Evolutionary conservation across 2,329 filamentous ascomycete genomes (phyloP), one percentile per base, ranked within the genome.

Genomic region (Botryotinia globosa): DNA sequence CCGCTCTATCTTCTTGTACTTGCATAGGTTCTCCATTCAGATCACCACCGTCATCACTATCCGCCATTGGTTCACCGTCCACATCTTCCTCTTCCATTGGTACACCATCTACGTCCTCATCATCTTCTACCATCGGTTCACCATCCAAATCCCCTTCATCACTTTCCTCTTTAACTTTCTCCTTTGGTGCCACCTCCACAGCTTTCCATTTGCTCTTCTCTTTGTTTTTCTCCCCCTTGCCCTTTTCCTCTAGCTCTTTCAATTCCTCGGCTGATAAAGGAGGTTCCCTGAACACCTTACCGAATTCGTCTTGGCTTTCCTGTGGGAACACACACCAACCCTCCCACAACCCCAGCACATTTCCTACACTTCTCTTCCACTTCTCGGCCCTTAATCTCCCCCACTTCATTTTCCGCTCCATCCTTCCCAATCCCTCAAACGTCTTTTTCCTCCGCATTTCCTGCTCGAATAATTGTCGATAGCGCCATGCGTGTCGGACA

Each of bases 301-400:
- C 87, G 75, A 97, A 92, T 42, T 88, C 82, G 75, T 92, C 91
- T 76, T 95, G 92, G 65, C 88, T 90, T 72, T 91, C 89, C 44
- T 89, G 88, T 1, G 92, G 90, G 77, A 97, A 97, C 1, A 90
- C 88, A 76, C 87, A 90, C 89, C 89, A 91, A 10, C 88, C 87
- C 76, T 91, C 89, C 89, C 89, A 91, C 54, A 89, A 80, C 29
- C 84, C 83, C 14, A 91, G 80, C 18, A 91, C 82, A 59, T 83
- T 84, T 0, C 85, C 84, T 37, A 91, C 83, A 74, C 87, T 89
- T 51, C 88, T 83, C 76, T 88, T 88, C 87, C 89, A 91, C 78
- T 91, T 90, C 76, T 91, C 89, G 9, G 88, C 87, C 72, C 88
- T 87, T 72, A 92, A 81, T 25, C 88, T 85, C 3, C 91, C 91